Conservation (phyloP, 2,329 filamentous ascomycete genomes). For the Pyrenochaeta sp. region DNA sequence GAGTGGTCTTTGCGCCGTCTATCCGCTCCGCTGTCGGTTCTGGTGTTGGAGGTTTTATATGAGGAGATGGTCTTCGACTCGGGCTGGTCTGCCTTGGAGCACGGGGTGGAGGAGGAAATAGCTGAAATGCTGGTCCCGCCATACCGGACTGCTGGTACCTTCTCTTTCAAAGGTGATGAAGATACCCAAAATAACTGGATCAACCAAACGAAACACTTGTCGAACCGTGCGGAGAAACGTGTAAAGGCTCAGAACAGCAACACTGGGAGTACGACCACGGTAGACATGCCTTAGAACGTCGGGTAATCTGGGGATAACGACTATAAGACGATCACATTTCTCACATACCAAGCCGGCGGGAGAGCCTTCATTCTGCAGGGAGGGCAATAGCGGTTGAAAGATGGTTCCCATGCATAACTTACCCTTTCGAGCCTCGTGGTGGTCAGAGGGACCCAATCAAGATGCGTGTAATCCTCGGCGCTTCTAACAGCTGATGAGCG, state of each 20-base stretch:
- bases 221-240: constrained; percentile 17
- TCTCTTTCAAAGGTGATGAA: constrained; percentile 21
- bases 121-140: constrained; percentile 47
- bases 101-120: constrained; percentile 50
- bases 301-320: constrained; percentile 45
- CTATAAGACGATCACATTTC: constrained; percentile 40
- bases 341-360: constrained; percentile 22
- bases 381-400: constrained; percentile 28
- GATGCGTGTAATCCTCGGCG: constrained; percentile 40
- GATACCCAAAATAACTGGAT: constrained; percentile 27
- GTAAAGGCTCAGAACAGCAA: constrained; percentile 21
- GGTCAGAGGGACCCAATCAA: constrained; percentile 42
- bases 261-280: constrained; percentile 28
- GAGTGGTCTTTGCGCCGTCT: constrained; percentile 42
- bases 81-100: constrained; percentile 45
- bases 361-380: constrained; percentile 22
- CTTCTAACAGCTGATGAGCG: constrained; percentile 37
- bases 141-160: constrained; percentile 32
- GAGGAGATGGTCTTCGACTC: constrained; percentile 32
- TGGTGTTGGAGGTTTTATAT: constrained; percentile 38
- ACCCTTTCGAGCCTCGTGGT: constrained; percentile 37
- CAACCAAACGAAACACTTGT: constrained; percentile 18
- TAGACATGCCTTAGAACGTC: constrained; percentile 20
- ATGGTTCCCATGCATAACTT: constrained; percentile 42
- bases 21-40: constrained; percentile 40